Evolutionary conservation across 257 asterid species (phyloP).

Genomic region (Jaltomata sinuosa): DNA sequence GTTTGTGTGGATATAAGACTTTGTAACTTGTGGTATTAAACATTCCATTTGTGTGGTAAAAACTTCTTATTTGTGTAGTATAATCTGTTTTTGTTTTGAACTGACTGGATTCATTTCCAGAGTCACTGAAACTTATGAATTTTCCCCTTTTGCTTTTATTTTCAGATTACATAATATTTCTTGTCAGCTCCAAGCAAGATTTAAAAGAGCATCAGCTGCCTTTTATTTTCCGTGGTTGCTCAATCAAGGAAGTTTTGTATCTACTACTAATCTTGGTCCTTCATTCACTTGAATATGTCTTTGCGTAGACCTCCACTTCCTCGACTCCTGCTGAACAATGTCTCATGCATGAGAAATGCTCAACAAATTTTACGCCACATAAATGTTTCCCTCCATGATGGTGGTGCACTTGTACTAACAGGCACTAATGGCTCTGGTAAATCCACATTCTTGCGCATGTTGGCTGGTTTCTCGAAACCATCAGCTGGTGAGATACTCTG

Average conservation of each 20-base stretch:
- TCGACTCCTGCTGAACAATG: constrained; percentile 62
- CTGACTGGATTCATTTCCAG: not conserved
- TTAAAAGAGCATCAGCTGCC: not conserved
- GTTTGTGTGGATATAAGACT: no score
- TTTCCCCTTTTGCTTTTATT: not conserved
- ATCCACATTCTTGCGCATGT: constrained; percentile 68
- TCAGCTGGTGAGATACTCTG: constrained; percentile 81
- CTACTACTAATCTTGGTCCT: not conserved
- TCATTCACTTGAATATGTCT: constrained; percentile 20
- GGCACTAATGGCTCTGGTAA: constrained; percentile 90
- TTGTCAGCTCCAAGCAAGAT: not conserved
- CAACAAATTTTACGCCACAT: constrained; percentile 84
- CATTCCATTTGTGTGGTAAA: no score
- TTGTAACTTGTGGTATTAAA: no score
- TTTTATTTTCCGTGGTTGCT: not conserved
- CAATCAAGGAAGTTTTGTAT: not conserved
- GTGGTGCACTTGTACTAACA: constrained; percentile 58
- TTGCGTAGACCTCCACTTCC: constrained; percentile 57
- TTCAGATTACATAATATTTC: not conserved
- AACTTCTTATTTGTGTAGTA: not conserved
- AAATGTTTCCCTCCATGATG: constrained; percentile 66
- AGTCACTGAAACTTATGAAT: not conserved
- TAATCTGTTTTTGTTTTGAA: not conserved
- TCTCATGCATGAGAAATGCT: constrained; percentile 87
- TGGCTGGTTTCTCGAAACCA: constrained; percentile 77